These are phyloP conservation scores for Scheffersomyces illinoinensis DNA, from an alignment of 1,139 yeast species.

Conservation along the genomic window DNA sequence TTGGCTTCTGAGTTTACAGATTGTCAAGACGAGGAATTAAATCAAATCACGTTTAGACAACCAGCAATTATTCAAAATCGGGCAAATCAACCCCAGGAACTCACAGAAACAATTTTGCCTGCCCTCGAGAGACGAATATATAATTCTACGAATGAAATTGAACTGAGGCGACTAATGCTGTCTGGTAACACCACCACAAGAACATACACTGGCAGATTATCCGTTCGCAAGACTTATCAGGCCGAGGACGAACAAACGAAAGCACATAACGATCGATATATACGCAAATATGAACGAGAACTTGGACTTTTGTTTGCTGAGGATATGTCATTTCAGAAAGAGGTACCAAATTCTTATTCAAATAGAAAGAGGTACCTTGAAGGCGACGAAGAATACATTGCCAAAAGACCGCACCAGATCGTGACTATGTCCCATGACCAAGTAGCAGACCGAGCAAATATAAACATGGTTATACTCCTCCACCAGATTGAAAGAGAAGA, in stretches of 20 bases:
- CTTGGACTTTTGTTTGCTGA: neutral
- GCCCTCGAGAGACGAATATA: conserved; percentile 8
- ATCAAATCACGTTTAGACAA: conserved; percentile 11
- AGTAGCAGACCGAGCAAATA: neutral
- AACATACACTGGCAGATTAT: conserved; percentile 7
- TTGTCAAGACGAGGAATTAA: conserved; percentile 15
- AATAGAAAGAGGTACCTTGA: neutral
- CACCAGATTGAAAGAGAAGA: neutral
- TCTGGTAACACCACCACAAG: neutral
- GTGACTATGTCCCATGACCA: neutral
- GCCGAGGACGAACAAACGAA: conserved; percentile 3
- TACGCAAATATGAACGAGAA: conserved; percentile 9
- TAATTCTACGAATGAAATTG: neutral
- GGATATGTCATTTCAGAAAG: neutral
- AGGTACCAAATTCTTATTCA: neutral
- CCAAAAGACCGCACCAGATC: conserved; percentile 7
- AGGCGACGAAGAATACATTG: neutral
- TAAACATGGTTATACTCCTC: neutral
- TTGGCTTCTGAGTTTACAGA: conserved; percentile 18
- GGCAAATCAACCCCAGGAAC: neutral
- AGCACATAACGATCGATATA: conserved; percentile 12
- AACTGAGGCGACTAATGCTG: neutral
- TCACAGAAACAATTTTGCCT: conserved; percentile 1
- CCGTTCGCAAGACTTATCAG: conserved; percentile 14
- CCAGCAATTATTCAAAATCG: neutral